Evolutionary conservation across 371 early-diverging fungal genomes (phyloP).

Genomic region (Ordospora pajunii): DNA sequence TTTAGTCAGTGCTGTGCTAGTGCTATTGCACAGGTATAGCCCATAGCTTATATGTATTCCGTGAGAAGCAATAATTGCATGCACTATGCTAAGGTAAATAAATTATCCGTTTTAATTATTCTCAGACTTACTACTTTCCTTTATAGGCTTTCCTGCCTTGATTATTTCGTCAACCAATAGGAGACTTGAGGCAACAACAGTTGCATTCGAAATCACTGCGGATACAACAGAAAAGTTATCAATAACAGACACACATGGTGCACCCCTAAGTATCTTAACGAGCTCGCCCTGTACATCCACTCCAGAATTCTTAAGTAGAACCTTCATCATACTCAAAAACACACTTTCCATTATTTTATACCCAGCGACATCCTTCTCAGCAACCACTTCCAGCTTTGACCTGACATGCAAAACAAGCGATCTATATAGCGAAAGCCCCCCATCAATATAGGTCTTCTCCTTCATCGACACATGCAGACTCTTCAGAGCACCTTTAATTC

Average conservation of each 20-base stretch:
- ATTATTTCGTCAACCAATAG: slow-evolving; percentile 98
- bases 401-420: slow-evolving; percentile 59
- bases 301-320: slow-evolving; percentile 45
- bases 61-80: too few species aligned
- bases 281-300: slow-evolving; percentile 39
- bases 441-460: slow-evolving; percentile 77
- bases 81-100: too few species aligned
- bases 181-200: slow-evolving; percentile 85
- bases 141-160: slow-evolving; percentile 66
- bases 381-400: not conserved
- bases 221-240: slow-evolving; percentile 90
- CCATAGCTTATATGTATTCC: too few species aligned
- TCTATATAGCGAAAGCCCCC: slow-evolving; percentile 88
- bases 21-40: too few species aligned
- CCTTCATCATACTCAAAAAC: slow-evolving; percentile 36
- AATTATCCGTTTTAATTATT: not conserved
- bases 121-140: slow-evolving; percentile 28
- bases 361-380: slow-evolving; percentile 35
- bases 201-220: slow-evolving; percentile 67
- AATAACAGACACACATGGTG: slow-evolving; percentile 74
- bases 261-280: slow-evolving; percentile 26
- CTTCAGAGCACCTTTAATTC: slow-evolving; percentile 90
- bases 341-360: slow-evolving; percentile 39
- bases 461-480: slow-evolving; percentile 90
- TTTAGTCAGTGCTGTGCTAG: too few species aligned